Evolutionary conservation across 2,329 filamentous ascomycete species (phyloP), one percentile per base, ranked within the genome.

Genomic region (Penicillium sp.): DNA sequence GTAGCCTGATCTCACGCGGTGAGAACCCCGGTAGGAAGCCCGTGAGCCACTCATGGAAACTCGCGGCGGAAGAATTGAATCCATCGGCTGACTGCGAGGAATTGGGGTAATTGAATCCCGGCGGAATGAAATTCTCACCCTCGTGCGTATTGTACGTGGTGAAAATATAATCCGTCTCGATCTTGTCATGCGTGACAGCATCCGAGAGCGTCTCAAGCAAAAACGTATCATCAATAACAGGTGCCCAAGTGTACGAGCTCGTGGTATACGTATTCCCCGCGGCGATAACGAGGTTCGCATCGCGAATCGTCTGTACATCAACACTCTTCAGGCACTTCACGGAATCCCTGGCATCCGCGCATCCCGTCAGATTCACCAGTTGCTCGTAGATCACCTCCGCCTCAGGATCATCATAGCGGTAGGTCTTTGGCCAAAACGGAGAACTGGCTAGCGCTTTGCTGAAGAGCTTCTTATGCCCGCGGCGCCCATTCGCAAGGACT

Each of bases 131-230:
- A 64, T 85, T 86, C 70, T 88, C 83, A 23, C 87, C 86, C 72
- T 89, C 87, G 68, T 88, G 84, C 0, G 83, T 80, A 70, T 89
- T 89, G 71, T 88, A 88, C 78, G 83, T 84, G n/a, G 81, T 79
- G 64, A 83, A 84, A 0, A 82, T 79, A 8, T 75, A 70, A 2
- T 83, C 78, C 2, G 80, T 79, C 56, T 85, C 82, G 8, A 86
- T 72, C 4, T 66, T 55, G 0, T 75, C 73, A 4, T 68, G 71
- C 0, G 67, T 64, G 0, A 82, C 75, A 0, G 81, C 82, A 1
- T 78, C 65, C 3, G 81, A 84, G 2, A 89, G 75, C 19, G 77
- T 76, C 59, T 78, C 71, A 1, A 69, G 75, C 50, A 89, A 74
- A 67, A 89, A 88, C 0, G 62, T 69, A 9, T 79, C 82, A 67